Percentiles rank a stretch among this genome's conserved stretches.
Evolutionary conservation across 2,329 filamentous ascomycete species (phyloP).

Genomic region (Sphaceloma murrayae): DNA sequence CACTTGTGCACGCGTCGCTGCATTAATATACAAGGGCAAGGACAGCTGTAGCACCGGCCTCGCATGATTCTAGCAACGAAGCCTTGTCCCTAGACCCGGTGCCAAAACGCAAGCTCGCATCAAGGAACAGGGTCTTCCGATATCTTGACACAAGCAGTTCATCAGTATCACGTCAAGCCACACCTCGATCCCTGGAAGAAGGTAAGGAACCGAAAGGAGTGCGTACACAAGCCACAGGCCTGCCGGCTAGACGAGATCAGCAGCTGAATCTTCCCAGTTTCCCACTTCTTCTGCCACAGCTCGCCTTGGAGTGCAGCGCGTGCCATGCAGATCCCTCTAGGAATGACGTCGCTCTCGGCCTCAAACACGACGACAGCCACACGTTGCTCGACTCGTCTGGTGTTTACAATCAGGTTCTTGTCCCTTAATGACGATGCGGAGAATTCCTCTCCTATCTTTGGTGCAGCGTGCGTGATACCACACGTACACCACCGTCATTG

Average conservation of each 20-base stretch:
- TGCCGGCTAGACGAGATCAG: constrained; percentile 5
- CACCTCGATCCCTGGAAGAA: constrained; percentile 5
- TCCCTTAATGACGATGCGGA: constrained; percentile 11
- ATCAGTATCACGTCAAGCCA: constrained; percentile 14
- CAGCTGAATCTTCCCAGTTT: constrained; percentile 12
- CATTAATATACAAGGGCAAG: too few relatives aligned
- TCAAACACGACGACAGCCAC: constrained; percentile 7
- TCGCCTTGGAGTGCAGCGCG: constrained; percentile 13
- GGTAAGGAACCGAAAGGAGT: not conserved
- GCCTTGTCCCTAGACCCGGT: too few relatives aligned
- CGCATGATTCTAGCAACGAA: too few relatives aligned
- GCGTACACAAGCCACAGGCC: constrained; percentile 13
- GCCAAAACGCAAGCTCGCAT: not conserved
- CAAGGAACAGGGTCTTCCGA: not conserved
- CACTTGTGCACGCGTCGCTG: too few relatives aligned
- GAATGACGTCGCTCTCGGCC: constrained; percentile 12
- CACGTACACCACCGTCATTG: not conserved
- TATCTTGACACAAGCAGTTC: not conserved
- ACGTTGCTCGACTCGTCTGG: not conserved
- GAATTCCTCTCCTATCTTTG: constrained; percentile 13
- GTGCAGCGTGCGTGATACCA: constrained; percentile 1
- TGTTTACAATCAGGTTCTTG: constrained; percentile 8
- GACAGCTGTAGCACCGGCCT: too few relatives aligned
- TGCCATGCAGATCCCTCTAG: constrained; percentile 8
- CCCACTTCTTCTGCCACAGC: constrained; percentile 12